Percentiles rank a stretch among this genome's conserved stretches.
phyloP scores from a whole-genome alignment of 139 green algal species.

The Chlamydomonas sp. region DNA sequence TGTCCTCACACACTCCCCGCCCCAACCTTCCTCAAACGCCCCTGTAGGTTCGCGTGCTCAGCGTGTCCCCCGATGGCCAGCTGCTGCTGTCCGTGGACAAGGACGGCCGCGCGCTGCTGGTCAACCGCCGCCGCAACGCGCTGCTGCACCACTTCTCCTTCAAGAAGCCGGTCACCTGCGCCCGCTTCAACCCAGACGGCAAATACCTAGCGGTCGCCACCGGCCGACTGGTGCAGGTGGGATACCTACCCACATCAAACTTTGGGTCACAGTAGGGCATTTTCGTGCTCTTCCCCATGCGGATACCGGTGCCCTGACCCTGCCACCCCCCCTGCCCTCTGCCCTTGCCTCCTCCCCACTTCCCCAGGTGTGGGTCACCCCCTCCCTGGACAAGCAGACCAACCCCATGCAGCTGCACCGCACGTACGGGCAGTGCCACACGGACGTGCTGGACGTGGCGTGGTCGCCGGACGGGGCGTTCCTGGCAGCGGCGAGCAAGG shows the following conservation, averaged over 20 bases:
- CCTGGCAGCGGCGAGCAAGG: conserved; percentile 80
- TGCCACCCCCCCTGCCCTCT: background rate
- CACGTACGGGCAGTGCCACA: conserved; percentile 87
- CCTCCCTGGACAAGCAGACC: conserved; percentile 83
- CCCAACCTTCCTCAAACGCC: background rate
- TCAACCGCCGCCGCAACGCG: conserved; percentile 75
- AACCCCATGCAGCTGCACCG: conserved; percentile 92
- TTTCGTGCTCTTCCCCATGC: background rate
- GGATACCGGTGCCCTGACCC: background rate
- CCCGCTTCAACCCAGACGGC: conserved; percentile 92
- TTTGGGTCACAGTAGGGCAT: background rate
- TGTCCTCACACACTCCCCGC: background rate
- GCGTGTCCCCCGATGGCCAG: conserved; percentile 80
- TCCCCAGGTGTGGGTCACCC: conserved; percentile 89
- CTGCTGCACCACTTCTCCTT: conserved; percentile 96
- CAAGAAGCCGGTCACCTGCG: conserved; percentile 79
- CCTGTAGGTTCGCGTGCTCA: conserved; percentile 77
- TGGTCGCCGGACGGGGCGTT: conserved; percentile 85
- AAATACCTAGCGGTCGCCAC: conserved; percentile 86
- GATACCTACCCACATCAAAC: background rate
- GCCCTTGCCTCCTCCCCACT: background rate
- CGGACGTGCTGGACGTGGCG: conserved; percentile 87
- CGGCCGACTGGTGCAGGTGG: conserved; percentile 87
- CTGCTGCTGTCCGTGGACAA: conserved; percentile 91
- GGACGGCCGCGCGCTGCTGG: conserved; percentile 82